phyloP scores from a whole-genome alignment of 2,329 filamentous ascomycete species.

The Teratosphaeria destructans region DNA sequence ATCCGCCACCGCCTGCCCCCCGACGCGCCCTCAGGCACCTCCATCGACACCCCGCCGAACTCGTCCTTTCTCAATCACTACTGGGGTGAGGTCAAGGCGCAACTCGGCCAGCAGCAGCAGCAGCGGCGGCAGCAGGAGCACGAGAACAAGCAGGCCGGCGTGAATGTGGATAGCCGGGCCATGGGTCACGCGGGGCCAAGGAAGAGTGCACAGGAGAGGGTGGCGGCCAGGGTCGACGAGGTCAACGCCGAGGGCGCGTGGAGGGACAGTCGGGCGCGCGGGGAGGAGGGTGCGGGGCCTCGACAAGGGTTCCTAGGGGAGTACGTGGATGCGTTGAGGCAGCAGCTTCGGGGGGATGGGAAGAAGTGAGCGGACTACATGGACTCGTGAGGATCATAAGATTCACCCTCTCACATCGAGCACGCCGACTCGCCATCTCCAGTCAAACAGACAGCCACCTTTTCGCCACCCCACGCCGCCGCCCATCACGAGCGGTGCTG shows the following conservation, averaged over 20 bases:
- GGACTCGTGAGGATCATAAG: not conserved
- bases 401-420: not conserved
- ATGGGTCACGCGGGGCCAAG: slow-evolving; percentile 9
- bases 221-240: slow-evolving; percentile 7
- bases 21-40: slow-evolving; percentile 39
- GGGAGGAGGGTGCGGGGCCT: slow-evolving; percentile 4
- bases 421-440: not conserved
- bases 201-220: slow-evolving; percentile 7
- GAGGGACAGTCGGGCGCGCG: slow-evolving; percentile 11
- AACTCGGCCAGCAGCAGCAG: slow-evolving; percentile 14
- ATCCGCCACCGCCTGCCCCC: slow-evolving; percentile 38
- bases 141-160: slow-evolving; percentile 13
- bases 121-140: slow-evolving; percentile 2
- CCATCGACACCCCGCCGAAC: slow-evolving; percentile 30
- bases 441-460: not conserved
- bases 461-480: not conserved
- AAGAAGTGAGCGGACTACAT: not conserved
- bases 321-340: slow-evolving; percentile 20
- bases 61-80: slow-evolving; percentile 40
- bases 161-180: slow-evolving; percentile 10
- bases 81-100: slow-evolving; percentile 38
- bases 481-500: not conserved
- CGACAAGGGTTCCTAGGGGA: slow-evolving; percentile 20
- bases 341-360: slow-evolving; percentile 17
- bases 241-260: slow-evolving; percentile 18